Base-by-base conservation (phyloP, 805 yeast genomes). In the Saturnispora bothae region DNA sequence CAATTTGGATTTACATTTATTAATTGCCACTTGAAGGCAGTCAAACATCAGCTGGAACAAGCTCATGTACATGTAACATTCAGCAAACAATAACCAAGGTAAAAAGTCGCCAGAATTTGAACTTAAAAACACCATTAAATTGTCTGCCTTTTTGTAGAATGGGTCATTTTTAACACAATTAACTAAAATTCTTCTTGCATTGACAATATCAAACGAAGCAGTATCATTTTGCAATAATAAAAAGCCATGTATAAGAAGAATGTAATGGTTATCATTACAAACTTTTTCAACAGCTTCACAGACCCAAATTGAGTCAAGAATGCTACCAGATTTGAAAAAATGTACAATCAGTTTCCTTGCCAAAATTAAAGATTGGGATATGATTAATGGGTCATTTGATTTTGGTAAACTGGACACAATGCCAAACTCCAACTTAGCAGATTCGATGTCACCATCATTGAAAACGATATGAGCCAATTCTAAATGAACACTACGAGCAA, bases 381-480 rank as follows among this genome's bases (percentile, higher is more conserved):
- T n/a, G 9, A 27, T 33, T 9, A 26, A 13, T 3, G 13, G 15
- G 31, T 41, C 40, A 2, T 18, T 26, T 10, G 74, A 70, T 4
- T 71, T 64, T 1, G 76, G 74, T 23, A 74, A 54, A 20, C 70
- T 58, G 33, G 73, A 53, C 1, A 78, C 71, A 1, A 68, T 64
- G 14, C 65, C 63, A 28, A 75, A 49, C 49, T 76, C 80, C 7
- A 61, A 52, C 8, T 66, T 63, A n/a, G 74, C 69, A 34, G 57
- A 47, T 39, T 71, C 75, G 28, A 66, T 57, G 46, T 73, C 66
- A 14, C 69, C 69, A 20, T 72, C 71, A 6, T 67, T 61, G 1
- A 70, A 65, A 2, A 73, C 71, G n/a, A 75, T 58, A 4, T 70
- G 68, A 0, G 78, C 79, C 33, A 76, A 55, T 46, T 73, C 76